Base-by-base conservation (phyloP, 352 stramenopile species). In the Phytophthora sansomeana region DNA sequence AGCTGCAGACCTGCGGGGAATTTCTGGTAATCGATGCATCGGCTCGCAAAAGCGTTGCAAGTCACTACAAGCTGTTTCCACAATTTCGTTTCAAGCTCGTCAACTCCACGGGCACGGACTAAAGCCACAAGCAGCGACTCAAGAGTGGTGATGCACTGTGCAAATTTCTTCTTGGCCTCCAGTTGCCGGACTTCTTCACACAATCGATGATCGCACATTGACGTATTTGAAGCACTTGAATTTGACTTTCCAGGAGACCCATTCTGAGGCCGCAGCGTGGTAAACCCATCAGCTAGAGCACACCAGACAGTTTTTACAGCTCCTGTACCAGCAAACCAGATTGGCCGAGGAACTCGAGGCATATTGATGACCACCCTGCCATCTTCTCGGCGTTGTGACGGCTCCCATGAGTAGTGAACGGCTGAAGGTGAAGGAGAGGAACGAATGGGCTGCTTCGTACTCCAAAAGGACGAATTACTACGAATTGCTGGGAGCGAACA, bases 11-110 rank as follows among this genome's bases (percentile, higher is more conserved):
- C 89, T 10, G 67, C 56, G 4, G 90, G 58, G 59, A 90, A 96
- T 35, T 89, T 88, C 33, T 88, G 86, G 56, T 92, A 88, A 66
- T 98, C 90, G 38, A 93, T 87, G 36, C 76, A 91, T 17, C 90
- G 80, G 42, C 86, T 89, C 14, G 83, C 91, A 65, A 98, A 98
- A 5, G 89, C 89, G 47, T 92, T 97, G 69, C 85, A 90, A 9
- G 89, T 95, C n/a, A 97, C 80, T 1, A 97, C 83, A 10, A 98
- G 78, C 67, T 98, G 93, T 33, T 93, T 87, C 91, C 92, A 98
- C 2, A 98, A 75, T 54, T 91, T 90, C 5, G 58, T 72, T 26
- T 87, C 81, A 16, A 93, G 67, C 5, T 90, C 68, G 9, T 73
- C 72, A n/a, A 81, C 76, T 19, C 76, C 72, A 19, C 78, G 73